Conservation (phyloP, 306 rosid species). For the Morella rubra region DNA sequence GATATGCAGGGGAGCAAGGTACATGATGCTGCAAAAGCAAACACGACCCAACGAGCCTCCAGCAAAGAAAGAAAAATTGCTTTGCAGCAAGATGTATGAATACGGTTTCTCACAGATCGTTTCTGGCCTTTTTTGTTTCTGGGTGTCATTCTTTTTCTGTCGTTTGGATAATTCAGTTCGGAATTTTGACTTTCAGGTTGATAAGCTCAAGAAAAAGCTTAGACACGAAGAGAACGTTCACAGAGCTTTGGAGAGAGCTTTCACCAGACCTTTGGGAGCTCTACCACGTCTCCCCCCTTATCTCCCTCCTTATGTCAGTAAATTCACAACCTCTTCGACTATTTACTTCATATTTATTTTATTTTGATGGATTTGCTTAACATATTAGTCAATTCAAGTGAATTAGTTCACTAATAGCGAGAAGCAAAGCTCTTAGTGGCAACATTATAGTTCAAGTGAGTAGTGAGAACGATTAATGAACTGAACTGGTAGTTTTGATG, state of each 20-base stretch:
- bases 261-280: constrained; percentile 86
- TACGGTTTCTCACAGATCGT: constrained; percentile 7
- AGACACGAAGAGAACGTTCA: constrained; percentile 78
- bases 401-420: not conserved
- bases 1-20: constrained; percentile 57
- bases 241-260: constrained; percentile 88
- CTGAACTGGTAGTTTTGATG: constrained; percentile 11
- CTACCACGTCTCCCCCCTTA: constrained; percentile 95
- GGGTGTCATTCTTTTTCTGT: not conserved
- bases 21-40: constrained; percentile 32
- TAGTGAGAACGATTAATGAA: not conserved
- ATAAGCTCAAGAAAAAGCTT: constrained; percentile 93
- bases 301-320: constrained; percentile 78
- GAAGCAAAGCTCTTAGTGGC: not conserved
- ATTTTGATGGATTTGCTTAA: constrained; percentile 1
- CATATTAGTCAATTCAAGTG: not conserved
- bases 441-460: constrained; percentile 7
- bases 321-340: constrained; percentile 9
- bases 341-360: constrained; percentile 2
- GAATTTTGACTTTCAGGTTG: constrained; percentile 54
- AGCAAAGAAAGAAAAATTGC: constrained; percentile 63
- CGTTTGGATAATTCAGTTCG: constrained; percentile 13
- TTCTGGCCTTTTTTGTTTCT: not conserved
- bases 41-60: constrained; percentile 39
- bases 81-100: constrained; percentile 74